Base-by-base conservation (phyloP, 805 yeast genomes). In the Starmerella vitae region DNA sequence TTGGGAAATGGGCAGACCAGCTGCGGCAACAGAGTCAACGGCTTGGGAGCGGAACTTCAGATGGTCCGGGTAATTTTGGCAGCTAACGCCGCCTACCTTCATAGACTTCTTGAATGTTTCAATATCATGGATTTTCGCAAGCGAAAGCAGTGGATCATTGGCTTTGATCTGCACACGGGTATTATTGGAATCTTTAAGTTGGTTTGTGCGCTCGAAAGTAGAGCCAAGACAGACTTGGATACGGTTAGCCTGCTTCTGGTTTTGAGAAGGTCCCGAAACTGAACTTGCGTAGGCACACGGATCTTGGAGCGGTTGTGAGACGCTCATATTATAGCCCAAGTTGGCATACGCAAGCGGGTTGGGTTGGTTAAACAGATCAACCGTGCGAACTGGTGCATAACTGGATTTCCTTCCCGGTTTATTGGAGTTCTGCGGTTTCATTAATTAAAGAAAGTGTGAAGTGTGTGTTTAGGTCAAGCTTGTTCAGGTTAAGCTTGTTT, bases 181-280 rank as follows among this genome's bases (percentile, higher is more conserved):
- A 9, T 32, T 20, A 5, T 32, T 12, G 22, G 37, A 4, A 12
- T 17, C 42, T 19, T 41, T 36, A 19, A 35, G 28, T 19, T 34
- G 20, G 39, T 57, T 57, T 2, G 62, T 58, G 28, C 57, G 60
- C 18, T 44, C 49, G 36, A 49, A 57, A 3, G 61, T 58, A 14
- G 55, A 43, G 13, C 47, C 52, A 17, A 58, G 46, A 9, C 53
- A 48, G 14, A 33, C 27, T 13, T 41, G 28, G 12, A 57, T 41
- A 12, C 51, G 46, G 19, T 49, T 44, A 2, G 58, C 53, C 5
- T 51, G 52, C 28, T 49, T 40, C 22, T 33, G 22, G 5, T 20
- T 33, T 42, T 33, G 26, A 30, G 47, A 44, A 34, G 49, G 55
- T 20, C 38, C 37, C 1, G 56, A 51, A 17, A 53, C 39, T 9